A percentile compares a stretch with the other conserved stretches of the same genome.
Evolutionary conservation across 169 alveolate genomes (phyloP).

Genomic region (Perkinsus chesapeaki): DNA sequence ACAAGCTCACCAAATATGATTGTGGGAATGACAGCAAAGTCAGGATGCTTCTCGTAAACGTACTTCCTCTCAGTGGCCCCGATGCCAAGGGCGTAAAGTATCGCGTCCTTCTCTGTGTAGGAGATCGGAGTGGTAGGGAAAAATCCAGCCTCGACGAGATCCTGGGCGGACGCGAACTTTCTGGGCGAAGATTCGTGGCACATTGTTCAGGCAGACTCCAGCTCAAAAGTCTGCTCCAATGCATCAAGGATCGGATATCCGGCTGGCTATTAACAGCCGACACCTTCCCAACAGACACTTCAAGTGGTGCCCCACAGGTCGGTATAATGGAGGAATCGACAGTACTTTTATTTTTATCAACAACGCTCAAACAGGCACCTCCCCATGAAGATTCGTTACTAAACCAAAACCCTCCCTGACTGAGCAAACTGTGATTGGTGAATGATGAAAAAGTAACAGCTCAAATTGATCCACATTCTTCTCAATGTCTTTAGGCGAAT

Average conservation of each 20-base stretch:
- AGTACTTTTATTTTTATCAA: no score
- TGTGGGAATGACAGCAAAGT: background rate
- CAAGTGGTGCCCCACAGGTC: no score
- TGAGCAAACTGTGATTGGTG: background rate
- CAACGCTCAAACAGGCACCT: no score
- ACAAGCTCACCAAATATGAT: background rate
- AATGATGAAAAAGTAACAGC: constrained; percentile 1
- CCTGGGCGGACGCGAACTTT: background rate
- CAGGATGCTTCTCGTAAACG: background rate
- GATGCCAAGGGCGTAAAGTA: background rate
- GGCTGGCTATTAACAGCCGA: no score
- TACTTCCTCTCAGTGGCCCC: background rate
- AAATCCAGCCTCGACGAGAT: background rate
- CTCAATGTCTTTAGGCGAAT: background rate
- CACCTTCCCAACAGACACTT: no score
- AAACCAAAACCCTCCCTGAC: background rate
- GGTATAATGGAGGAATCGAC: no score
- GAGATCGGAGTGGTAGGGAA: background rate
- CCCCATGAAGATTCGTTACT: no score
- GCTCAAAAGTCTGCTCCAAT: no score
- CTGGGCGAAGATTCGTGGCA: no score
- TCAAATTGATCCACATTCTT: background rate
- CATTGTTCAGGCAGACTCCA: no score
- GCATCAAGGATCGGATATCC: no score
- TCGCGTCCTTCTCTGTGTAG: background rate